phyloP scores from a whole-genome alignment of 2,329 filamentous ascomycete species.

The Fusarium longipes region DNA sequence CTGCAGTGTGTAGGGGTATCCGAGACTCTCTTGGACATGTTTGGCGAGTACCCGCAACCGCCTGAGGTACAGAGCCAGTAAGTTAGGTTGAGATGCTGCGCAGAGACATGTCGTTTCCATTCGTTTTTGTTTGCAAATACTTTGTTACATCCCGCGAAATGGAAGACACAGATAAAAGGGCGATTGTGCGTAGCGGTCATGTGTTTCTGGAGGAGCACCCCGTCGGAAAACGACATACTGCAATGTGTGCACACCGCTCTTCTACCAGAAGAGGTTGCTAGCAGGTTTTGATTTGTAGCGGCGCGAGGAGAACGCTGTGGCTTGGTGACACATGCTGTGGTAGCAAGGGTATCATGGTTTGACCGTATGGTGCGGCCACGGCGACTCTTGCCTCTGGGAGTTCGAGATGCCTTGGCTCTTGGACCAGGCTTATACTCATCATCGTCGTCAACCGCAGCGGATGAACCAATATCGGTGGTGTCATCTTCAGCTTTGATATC shows the following conservation, averaged over 20 bases:
- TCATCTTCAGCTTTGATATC: constrained; percentile 6
- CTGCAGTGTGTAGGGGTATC: constrained; percentile 63
- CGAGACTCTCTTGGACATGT: constrained; percentile 25
- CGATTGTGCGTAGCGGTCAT: constrained; percentile 65
- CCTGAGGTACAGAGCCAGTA: constrained; percentile 82
- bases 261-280: constrained; percentile 4
- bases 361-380: constrained; percentile 27
- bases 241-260: constrained; percentile 37
- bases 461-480: neutral
- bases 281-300: constrained; percentile 10
- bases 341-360: neutral
- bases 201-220: constrained; percentile 59
- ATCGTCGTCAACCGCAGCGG: neutral
- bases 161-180: constrained; percentile 81
- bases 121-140: constrained; percentile 88
- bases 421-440: constrained; percentile 16
- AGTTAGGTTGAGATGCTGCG: constrained; percentile 79
- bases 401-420: constrained; percentile 3
- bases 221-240: constrained; percentile 56
- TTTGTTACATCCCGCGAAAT: constrained; percentile 77
- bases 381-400: constrained; percentile 17
- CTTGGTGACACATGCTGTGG: constrained; percentile 23
- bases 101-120: constrained; percentile 90
- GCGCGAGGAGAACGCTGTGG: neutral
- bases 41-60: constrained; percentile 57